phyloP scores from a whole-genome alignment of 225 moss, liverwort and hornwort genomes.

The Polytrichum commune region DNA sequence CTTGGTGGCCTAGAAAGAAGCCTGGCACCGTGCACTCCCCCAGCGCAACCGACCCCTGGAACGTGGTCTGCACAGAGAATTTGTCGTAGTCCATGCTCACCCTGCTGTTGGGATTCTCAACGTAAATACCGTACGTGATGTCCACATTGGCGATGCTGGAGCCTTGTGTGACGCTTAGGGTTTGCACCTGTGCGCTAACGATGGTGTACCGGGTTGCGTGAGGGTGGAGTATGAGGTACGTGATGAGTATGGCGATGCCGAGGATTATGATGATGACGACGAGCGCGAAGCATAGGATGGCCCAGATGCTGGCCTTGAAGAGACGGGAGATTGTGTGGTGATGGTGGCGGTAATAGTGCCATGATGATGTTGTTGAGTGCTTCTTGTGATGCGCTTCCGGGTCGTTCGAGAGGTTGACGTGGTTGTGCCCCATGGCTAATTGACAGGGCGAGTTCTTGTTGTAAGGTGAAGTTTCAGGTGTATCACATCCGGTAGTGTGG shows the following conservation, averaged over 20 bases:
- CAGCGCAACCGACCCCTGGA: conserved; percentile 17
- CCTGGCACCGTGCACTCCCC: conserved; percentile 29
- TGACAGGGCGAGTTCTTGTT: no score
- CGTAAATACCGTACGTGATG: conserved; percentile 30
- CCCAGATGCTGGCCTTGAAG: not conserved
- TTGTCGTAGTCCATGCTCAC: conserved; percentile 36
- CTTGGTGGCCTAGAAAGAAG: conserved; percentile 23
- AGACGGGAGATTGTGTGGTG: no score
- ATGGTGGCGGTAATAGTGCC: no score
- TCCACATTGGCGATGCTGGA: conserved; percentile 25
- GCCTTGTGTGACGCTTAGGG: conserved; percentile 18
- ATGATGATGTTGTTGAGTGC: no score
- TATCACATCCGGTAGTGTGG: no score
- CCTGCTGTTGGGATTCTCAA: conserved; percentile 30
- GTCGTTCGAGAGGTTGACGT: no score
- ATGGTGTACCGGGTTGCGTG: conserved; percentile 33
- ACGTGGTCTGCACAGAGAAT: conserved; percentile 27
- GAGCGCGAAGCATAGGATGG: conserved; percentile 9
- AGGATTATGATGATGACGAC: conserved; percentile 11
- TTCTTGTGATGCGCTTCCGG: no score
- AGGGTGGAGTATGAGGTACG: conserved; percentile 33
- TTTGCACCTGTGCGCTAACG: conserved; percentile 13
- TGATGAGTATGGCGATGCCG: conserved; percentile 29
- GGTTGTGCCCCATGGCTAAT: no score
- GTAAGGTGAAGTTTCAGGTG: no score